These are phyloP conservation scores for Irpex sp. DNA, from an alignment of 1,284 basidiomycete genomes.

Conservation along the genomic window DNA sequence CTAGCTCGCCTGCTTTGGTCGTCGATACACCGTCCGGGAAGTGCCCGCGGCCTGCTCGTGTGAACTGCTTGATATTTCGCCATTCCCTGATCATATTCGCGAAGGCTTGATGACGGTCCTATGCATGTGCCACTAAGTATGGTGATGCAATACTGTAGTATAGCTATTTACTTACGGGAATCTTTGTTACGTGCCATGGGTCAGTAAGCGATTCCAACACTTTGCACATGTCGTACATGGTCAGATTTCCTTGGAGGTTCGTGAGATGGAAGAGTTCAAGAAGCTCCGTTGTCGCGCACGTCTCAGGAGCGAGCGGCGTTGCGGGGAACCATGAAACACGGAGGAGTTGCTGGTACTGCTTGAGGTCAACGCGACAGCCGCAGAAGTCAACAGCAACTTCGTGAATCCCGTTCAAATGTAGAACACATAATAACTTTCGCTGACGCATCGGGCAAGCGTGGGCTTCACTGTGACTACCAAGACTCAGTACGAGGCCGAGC, in stretches of 20 bases:
- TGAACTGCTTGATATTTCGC: constrained; percentile 17
- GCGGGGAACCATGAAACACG: not conserved
- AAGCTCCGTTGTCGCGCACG: not conserved
- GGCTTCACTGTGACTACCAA: not conserved
- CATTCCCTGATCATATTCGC: constrained; percentile 15
- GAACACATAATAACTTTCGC: not conserved
- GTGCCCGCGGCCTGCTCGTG: constrained; percentile 17
- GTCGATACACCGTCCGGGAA: constrained; percentile 10
- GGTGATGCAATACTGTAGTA: no score
- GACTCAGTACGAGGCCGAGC: not conserved
- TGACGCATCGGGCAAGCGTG: not conserved
- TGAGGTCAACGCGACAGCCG: not conserved
- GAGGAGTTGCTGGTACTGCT: not conserved
- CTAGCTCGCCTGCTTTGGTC: constrained; percentile 17
- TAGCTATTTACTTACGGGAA: not conserved
- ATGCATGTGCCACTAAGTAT: not conserved
- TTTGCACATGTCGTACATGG: not conserved
- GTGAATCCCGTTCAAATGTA: not conserved
- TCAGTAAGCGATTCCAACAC: not conserved
- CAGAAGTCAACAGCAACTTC: not conserved
- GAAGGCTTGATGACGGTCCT: constrained; percentile 8
- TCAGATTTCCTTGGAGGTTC: not conserved
- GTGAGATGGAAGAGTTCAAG: not conserved
- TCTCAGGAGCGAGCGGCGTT: not conserved
- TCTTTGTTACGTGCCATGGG: not conserved